A percentile compares a stretch with the other conserved stretches of the same genome.
These are phyloP conservation scores for Cercospora canescens DNA, from an alignment of 2,329 filamentous ascomycete species.

Conservation along the genomic window DNA sequence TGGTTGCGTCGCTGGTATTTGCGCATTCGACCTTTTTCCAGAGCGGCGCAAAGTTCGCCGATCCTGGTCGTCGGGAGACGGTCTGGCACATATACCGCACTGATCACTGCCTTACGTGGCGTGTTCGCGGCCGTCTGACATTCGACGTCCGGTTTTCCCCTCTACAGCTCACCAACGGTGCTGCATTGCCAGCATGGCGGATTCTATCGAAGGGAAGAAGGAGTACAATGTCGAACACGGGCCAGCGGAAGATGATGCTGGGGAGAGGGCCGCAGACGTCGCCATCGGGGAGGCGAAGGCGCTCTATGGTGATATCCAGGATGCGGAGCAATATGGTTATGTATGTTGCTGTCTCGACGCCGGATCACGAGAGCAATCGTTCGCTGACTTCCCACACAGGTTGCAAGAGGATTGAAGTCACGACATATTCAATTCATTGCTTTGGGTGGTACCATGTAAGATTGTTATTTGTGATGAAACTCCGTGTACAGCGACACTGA, in stretches of 20 bases:
- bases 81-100: background rate
- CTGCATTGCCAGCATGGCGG: slow-evolving; percentile 11
- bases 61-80: background rate
- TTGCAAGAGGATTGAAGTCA: slow-evolving; percentile 52
- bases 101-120: background rate
- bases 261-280: slow-evolving; percentile 17
- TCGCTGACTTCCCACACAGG: slow-evolving; percentile 37
- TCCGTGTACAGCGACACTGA: background rate
- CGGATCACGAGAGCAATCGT: background rate
- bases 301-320: slow-evolving; percentile 53
- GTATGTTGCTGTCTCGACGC: background rate
- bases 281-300: slow-evolving; percentile 50
- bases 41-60: background rate
- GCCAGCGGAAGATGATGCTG: background rate
- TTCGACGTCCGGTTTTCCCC: background rate
- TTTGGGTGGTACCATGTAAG: slow-evolving; percentile 42
- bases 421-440: slow-evolving; percentile 62
- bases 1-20: background rate
- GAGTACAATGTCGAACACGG: slow-evolving; percentile 7
- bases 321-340: slow-evolving; percentile 41
- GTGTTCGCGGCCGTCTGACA: background rate
- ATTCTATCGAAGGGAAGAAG: slow-evolving; percentile 11
- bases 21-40: too few relatives aligned
- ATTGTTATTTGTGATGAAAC: background rate
- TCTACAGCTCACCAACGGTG: background rate